These are phyloP conservation scores for Vigna nakashimae DNA, from an alignment of 306 rosid species.

Conservation along the genomic window DNA sequence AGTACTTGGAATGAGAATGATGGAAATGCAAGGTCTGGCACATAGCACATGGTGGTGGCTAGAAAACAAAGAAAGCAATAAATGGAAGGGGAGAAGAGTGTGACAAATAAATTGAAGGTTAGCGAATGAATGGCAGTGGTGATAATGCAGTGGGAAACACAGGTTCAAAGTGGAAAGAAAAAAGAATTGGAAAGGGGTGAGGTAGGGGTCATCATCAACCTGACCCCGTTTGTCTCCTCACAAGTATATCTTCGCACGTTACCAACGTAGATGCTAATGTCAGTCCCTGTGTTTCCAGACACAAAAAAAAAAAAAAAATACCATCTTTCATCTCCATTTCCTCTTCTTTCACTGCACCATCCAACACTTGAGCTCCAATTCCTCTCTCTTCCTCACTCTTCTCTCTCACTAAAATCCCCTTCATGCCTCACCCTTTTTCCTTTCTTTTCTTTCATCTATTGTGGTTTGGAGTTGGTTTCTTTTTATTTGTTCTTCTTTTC, in stretches of 20 bases:
- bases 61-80: constrained; percentile 11
- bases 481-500: neutral
- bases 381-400: constrained; percentile 1
- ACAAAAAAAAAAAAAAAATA: too few relatives aligned
- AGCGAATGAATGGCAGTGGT: constrained; percentile 9
- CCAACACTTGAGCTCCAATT: neutral
- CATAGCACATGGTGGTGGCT: constrained; percentile 2
- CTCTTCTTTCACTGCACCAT: neutral
- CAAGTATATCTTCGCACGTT: constrained; percentile 82
- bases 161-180: constrained; percentile 22
- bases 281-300: neutral
- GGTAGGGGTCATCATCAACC: constrained; percentile 57
- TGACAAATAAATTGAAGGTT: constrained; percentile 9
- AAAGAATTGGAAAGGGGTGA: constrained; percentile 7
- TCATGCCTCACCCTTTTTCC: neutral
- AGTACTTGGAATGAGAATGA: neutral
- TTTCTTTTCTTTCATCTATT: constrained; percentile 20
- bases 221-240: constrained; percentile 81
- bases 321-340: neutral
- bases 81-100: constrained; percentile 1
- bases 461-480: constrained; percentile 2
- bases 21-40: constrained; percentile 11
- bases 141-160: constrained; percentile 29
- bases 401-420: neutral
- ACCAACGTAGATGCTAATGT: constrained; percentile 48